Evolutionary conservation across 192 early-diverging fungal genomes (phyloP).

Genomic region (Chytriomyces sp.): DNA sequence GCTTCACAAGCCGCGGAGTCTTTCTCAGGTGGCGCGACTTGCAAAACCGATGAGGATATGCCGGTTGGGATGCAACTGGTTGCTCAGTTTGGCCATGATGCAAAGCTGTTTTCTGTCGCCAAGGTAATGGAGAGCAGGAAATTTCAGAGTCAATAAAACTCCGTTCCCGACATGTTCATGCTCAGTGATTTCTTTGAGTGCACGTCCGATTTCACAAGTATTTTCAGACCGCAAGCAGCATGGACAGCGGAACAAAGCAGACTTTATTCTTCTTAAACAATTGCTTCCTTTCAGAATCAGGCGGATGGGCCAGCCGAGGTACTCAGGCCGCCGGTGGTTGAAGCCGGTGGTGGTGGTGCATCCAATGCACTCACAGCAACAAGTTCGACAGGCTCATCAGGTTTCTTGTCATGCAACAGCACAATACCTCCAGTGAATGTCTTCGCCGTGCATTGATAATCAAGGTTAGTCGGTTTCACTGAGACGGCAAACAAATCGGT

Average conservation of each 20-base stretch:
- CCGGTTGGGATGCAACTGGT: conserved; percentile 87
- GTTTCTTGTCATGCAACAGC: conserved; percentile 79
- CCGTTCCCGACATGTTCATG: too few species aligned
- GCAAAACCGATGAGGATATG: conserved; percentile 47
- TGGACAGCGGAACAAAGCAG: too few species aligned
- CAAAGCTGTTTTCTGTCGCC: conserved; percentile 59
- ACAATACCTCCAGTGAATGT: conserved; percentile 79
- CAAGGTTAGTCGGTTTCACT: background rate
- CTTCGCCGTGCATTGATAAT: conserved; percentile 41
- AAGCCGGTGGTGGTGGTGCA: background rate
- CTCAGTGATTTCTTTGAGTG: too few species aligned
- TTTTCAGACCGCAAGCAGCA: too few species aligned
- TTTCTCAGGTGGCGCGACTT: background rate
- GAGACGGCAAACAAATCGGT: background rate
- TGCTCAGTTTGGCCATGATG: conserved; percentile 84
- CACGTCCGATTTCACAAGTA: too few species aligned
- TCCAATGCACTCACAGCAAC: conserved; percentile 53
- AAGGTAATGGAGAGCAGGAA: conserved; percentile 1
- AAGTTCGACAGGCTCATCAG: conserved; percentile 81
- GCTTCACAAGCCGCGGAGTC: background rate
- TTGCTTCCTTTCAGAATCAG: too few species aligned
- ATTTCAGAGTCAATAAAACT: background rate
- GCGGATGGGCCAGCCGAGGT: too few species aligned
- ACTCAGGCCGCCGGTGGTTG: background rate
- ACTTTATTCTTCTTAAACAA: too few species aligned